Evolutionary conservation across 257 asterid genomes (phyloP).

Genomic region (Lithospermum erythrorhizon): DNA sequence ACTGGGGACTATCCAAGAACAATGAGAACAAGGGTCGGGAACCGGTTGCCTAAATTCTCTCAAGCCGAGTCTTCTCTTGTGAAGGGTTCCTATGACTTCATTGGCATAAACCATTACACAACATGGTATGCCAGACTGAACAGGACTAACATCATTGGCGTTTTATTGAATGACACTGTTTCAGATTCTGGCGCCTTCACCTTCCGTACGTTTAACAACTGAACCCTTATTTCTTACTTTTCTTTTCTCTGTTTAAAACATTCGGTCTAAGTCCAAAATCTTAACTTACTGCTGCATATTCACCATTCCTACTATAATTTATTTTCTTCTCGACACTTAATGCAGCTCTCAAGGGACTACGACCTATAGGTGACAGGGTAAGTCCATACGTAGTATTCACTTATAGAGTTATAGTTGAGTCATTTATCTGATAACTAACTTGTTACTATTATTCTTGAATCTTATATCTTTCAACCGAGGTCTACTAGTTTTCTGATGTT

Average conservation of each 20-base stretch:
- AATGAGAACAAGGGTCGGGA: slow-evolving; percentile 54
- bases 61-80: slow-evolving; percentile 33
- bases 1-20: slow-evolving; percentile 66
- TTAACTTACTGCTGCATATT: background rate
- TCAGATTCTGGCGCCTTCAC: slow-evolving; percentile 53
- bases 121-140: slow-evolving; percentile 63
- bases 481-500: background rate
- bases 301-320: background rate
- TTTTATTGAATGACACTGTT: slow-evolving; percentile 41
- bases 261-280: background rate
- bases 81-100: slow-evolving; percentile 66
- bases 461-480: background rate
- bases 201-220: slow-evolving; percentile 37
- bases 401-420: background rate
- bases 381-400: background rate
- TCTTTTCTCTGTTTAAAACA: background rate
- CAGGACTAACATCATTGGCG: slow-evolving; percentile 32
- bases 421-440: background rate
- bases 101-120: slow-evolving; percentile 86
- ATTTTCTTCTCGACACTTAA: background rate
- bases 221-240: background rate
- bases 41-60: slow-evolving; percentile 50
- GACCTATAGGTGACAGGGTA: slow-evolving; percentile 40
- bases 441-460: background rate
- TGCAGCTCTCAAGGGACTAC: slow-evolving; percentile 31